These are phyloP conservation scores for Favolaschia claudopus DNA, from an alignment of 768 basidiomycete species.

Conservation along the genomic window DNA sequence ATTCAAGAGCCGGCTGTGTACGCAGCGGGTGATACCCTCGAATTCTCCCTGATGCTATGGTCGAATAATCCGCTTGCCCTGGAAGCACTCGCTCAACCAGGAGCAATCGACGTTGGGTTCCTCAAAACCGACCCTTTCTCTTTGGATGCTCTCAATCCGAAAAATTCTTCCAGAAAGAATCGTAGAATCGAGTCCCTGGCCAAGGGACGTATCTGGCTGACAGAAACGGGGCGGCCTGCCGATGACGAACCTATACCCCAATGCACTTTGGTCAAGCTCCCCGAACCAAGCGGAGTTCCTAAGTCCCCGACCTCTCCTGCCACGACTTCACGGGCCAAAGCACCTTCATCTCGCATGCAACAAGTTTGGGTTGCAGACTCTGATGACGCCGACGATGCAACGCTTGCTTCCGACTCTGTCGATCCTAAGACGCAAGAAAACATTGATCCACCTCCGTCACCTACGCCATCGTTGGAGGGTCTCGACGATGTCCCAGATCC, in stretches of 20 bases:
- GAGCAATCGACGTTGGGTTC: constrained; percentile 18
- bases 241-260: constrained; percentile 5
- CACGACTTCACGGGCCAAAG: neutral
- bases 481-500: constrained; percentile 1
- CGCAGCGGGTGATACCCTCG: constrained; percentile 20
- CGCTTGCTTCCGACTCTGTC: neutral
- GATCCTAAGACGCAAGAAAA: neutral
- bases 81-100: constrained; percentile 23
- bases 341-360: constrained; percentile 13
- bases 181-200: constrained; percentile 3
- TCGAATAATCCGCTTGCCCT: constrained; percentile 13
- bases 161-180: constrained; percentile 7
- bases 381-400: neutral
- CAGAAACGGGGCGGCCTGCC: constrained; percentile 14
- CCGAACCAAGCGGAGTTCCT: neutral
- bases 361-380: neutral
- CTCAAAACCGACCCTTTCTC: constrained; percentile 18
- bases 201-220: constrained; percentile 16
- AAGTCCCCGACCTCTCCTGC: neutral
- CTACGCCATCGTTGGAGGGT: constrained; percentile 16
- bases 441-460: constrained; percentile 1
- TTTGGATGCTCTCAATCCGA: constrained; percentile 10
- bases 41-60: constrained; percentile 22
- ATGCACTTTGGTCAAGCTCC: constrained; percentile 7
- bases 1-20: constrained; percentile 20